These are phyloP conservation scores for Tolypocladium pustulatum DNA, from an alignment of 2,329 filamentous ascomycete genomes.

Conservation along the genomic window DNA sequence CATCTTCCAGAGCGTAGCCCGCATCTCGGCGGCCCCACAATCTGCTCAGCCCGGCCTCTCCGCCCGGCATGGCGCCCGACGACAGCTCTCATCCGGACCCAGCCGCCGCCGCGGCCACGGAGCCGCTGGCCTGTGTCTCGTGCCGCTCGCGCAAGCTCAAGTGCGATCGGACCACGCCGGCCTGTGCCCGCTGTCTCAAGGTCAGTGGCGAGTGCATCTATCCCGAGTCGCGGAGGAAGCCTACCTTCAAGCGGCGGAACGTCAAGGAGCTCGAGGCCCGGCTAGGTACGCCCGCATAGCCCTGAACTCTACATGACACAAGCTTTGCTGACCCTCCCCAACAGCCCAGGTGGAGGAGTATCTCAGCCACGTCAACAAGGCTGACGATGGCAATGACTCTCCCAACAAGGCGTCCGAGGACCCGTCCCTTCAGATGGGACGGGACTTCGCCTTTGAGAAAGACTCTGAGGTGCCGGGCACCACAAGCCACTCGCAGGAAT, in stretches of 20 bases:
- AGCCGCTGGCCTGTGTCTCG: constrained; percentile 66
- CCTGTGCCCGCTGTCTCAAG: constrained; percentile 69
- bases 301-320: not conserved
- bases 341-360: constrained; percentile 74
- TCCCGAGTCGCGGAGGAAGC: constrained; percentile 81
- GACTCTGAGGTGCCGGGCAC: constrained; percentile 4
- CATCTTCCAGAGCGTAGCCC: not conserved
- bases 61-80: not conserved
- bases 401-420: constrained; percentile 2
- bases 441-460: constrained; percentile 6
- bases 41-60: not conserved
- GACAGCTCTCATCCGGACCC: not conserved
- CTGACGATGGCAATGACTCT: constrained; percentile 2
- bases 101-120: constrained; percentile 12
- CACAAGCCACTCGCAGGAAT: constrained; percentile 4
- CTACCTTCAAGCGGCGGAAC: constrained; percentile 77
- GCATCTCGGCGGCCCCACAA: not conserved
- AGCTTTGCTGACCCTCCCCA: not conserved
- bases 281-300: constrained; percentile 48
- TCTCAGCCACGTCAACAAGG: constrained; percentile 52
- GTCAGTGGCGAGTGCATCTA: constrained; percentile 73
- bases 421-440: not conserved
- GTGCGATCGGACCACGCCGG: constrained; percentile 72
- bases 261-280: constrained; percentile 84
- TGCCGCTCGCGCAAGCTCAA: constrained; percentile 78